These are phyloP conservation scores for Annulohypoxylon stygium DNA, from an alignment of 495 filamentous ascomycete genomes.

Conservation along the genomic window DNA sequence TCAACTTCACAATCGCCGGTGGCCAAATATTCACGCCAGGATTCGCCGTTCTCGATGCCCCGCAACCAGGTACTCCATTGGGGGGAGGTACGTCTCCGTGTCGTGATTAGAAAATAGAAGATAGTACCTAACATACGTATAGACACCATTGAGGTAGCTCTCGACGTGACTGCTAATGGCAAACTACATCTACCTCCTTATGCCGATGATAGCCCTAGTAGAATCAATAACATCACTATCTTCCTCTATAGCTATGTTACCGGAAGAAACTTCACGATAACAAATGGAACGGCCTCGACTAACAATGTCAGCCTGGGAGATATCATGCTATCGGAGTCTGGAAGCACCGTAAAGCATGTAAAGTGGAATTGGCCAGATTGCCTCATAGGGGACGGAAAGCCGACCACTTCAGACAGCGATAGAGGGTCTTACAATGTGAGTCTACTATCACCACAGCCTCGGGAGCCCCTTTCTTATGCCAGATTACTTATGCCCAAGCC, in stretches of 20 bases:
- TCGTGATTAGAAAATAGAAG: constrained; percentile 7
- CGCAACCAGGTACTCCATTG: constrained; percentile 74
- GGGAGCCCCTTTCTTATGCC: not conserved
- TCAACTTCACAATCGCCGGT: constrained; percentile 65
- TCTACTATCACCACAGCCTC: constrained; percentile 1
- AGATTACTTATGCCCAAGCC: constrained; percentile 20
- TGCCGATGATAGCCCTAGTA: constrained; percentile 59
- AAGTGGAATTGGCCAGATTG: constrained; percentile 76
- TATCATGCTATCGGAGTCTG: constrained; percentile 70
- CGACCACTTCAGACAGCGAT: constrained; percentile 49
- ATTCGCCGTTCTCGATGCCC: constrained; percentile 71
- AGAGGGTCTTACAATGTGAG: constrained; percentile 65
- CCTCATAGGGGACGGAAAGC: constrained; percentile 69
- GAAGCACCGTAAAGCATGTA: constrained; percentile 77
- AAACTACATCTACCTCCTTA: constrained; percentile 70
- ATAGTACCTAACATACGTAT: constrained; percentile 7
- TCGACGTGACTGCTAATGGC: constrained; percentile 75
- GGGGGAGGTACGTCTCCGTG: constrained; percentile 67
- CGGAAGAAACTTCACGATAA: constrained; percentile 75
- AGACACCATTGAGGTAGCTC: constrained; percentile 74
- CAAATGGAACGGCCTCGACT: constrained; percentile 71
- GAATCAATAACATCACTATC: constrained; percentile 73
- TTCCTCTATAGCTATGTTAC: constrained; percentile 73
- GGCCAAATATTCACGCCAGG: constrained; percentile 76
- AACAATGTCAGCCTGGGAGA: constrained; percentile 69